Base-by-base conservation (phyloP, 1,139 yeast species). In the Taphrina communis region DNA sequence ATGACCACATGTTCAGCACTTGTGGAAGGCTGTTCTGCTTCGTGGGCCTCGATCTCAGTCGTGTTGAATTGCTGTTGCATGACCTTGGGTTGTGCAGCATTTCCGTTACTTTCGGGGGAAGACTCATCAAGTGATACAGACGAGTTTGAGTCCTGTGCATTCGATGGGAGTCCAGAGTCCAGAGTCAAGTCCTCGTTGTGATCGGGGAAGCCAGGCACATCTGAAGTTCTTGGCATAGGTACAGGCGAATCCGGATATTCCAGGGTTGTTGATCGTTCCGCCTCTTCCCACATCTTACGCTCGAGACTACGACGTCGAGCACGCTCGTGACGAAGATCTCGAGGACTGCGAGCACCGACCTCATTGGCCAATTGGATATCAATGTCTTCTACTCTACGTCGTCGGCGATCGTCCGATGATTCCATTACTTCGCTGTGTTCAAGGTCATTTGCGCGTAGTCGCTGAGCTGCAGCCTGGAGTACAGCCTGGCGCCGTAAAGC, bases 271-370 rank as follows among this genome's bases (percentile, higher is more conserved):
- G 14, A 69, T 25, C 61, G 66, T 14, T 61, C 72, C n/a, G 68
- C 71, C 25, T 69, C 71, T 14, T 59, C 69, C 60, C 65, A 61
- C 21, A 39, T 41, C 39, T 62, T 60, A 9, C 68, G 60, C 44
- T 61, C 66, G 14, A 46, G 50, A 35, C 62, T 52, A 12, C 62
- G 62, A 19, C 51, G 63, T 6, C 58, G 56, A 14, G 70, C 70
- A 25, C 39, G 36, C n/a, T 61, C 65, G 4, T 48, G 61, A n/a
- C 70, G 59, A 31, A 65, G 65, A 7, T 65, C 52, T 9, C 21
- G 59, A n/a, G 59, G 42, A 46, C 50, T 19, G 39, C 46, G 44
- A 7, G 48, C 35, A 4, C 60, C 66, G 17, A 19, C 52, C 14
- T 52, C 56, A 8, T 31, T 36, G 59, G 62, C 60, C 17, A 58